A percentile compares a stretch with the other conserved stretches of the same genome.
Evolutionary conservation across 106 monocot genomes (phyloP).

Genomic region (Apostasia shenzhenica): DNA sequence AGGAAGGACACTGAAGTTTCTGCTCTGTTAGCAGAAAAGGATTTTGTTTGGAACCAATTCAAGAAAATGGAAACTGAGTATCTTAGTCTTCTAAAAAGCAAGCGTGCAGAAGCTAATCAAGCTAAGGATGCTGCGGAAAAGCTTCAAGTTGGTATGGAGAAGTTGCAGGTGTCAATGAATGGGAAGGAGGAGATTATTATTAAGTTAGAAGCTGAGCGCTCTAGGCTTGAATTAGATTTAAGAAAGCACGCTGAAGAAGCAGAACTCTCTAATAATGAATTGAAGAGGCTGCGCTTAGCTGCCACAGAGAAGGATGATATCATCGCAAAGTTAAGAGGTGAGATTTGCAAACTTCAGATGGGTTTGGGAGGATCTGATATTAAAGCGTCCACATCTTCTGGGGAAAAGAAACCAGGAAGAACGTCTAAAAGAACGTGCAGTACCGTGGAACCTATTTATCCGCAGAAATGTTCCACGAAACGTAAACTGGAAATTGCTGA

Average conservation of each 20-base stretch:
- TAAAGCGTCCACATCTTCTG: constrained; percentile 14
- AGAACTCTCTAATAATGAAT: constrained; percentile 24
- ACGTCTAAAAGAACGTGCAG: constrained; percentile 9
- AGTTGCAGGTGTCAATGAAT: constrained; percentile 19
- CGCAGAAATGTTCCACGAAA: constrained; percentile 10
- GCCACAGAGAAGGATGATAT: constrained; percentile 32
- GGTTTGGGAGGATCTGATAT: not conserved
- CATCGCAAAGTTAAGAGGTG: constrained; percentile 32
- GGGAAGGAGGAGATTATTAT: constrained; percentile 43
- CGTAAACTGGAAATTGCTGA: constrained; percentile 1
- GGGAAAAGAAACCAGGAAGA: not conserved
- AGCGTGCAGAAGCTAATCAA: constrained; percentile 35
- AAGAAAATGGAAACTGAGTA: constrained; percentile 64
- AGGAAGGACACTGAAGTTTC: constrained; percentile 56
- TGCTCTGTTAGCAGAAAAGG: constrained; percentile 64
- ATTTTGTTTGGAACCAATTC: constrained; percentile 83
- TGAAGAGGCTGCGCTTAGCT: constrained; percentile 21
- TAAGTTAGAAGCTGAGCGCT: constrained; percentile 26
- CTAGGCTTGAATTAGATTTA: constrained; percentile 17
- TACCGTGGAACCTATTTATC: constrained; percentile 3
- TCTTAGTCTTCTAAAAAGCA: constrained; percentile 24
- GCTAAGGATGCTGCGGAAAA: constrained; percentile 45
- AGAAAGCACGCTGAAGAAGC: constrained; percentile 22
- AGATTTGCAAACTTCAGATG: constrained; percentile 16
- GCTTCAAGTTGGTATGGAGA: constrained; percentile 30